These are phyloP conservation scores for Limonium bicolor DNA, from an alignment of 148 eudicot genomes.

Conservation along the genomic window DNA sequence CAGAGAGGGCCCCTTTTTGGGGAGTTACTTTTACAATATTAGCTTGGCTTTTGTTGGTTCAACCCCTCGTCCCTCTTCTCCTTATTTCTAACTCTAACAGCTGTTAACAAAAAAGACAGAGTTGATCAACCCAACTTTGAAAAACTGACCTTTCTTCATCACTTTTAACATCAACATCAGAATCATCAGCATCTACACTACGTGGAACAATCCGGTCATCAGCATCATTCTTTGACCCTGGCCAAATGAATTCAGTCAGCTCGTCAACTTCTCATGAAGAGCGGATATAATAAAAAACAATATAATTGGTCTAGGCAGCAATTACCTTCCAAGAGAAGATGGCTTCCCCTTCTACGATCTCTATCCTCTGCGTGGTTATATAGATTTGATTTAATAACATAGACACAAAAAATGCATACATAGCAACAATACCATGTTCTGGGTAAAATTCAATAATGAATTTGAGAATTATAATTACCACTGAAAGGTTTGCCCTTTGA, in stretches of 20 bases:
- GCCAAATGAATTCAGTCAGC: constrained; percentile 2
- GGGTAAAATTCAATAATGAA: background rate
- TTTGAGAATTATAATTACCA: constrained; percentile 15
- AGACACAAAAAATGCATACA: background rate
- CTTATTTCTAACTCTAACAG: no score
- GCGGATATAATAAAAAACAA: background rate
- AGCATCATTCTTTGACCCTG: constrained; percentile 66
- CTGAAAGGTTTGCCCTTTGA: constrained; percentile 46
- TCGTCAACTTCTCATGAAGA: background rate
- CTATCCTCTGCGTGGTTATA: constrained; percentile 51
- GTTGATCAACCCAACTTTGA: no score
- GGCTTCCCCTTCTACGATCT: constrained; percentile 73
- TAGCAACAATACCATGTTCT: background rate
- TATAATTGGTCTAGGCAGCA: background rate
- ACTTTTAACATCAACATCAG: constrained; percentile 65
- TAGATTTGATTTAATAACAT: background rate
- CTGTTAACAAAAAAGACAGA: no score
- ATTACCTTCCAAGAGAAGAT: constrained; percentile 77
- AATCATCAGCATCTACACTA: constrained; percentile 84
- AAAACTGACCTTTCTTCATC: constrained; percentile 60
- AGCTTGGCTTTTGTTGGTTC: no score
- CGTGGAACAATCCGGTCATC: constrained; percentile 67
- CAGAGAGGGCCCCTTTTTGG: no score
- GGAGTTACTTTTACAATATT: no score
- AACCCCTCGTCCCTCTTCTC: no score